phyloP scores from a whole-genome alignment of 2,329 filamentous ascomycete species.

The Diaporthe sp. region DNA sequence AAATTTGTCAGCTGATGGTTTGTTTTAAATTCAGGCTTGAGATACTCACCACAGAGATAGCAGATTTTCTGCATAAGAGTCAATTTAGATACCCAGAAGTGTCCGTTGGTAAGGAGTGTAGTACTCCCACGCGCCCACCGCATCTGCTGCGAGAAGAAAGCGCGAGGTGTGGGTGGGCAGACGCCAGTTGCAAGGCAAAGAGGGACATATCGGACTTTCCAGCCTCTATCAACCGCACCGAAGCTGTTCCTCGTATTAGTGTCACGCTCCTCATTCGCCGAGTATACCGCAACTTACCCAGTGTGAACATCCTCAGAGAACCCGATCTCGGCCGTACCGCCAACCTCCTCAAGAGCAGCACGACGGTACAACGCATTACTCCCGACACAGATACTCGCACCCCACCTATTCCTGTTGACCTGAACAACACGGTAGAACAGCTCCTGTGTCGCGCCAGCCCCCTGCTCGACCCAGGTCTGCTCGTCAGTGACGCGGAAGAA shows the following conservation, averaged over 20 bases:
- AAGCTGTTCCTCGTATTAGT: conserved; percentile 44
- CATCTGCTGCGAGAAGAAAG: conserved; percentile 59
- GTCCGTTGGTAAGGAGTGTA: conserved; percentile 54
- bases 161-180: conserved; percentile 56
- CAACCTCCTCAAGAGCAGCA: conserved; percentile 53
- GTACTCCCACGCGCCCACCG: conserved; percentile 57
- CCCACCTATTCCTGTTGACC: conserved; percentile 55
- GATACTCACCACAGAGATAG: conserved; percentile 53
- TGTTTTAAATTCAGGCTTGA: too few relatives aligned
- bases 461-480: conserved; percentile 59
- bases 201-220: conserved; percentile 57
- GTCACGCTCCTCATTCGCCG: not conserved
- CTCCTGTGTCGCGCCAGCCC: conserved; percentile 56
- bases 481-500: conserved; percentile 54
- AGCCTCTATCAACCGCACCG: conserved; percentile 55
- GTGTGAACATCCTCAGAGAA: conserved; percentile 60
- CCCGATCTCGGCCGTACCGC: conserved; percentile 56
- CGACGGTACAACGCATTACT: conserved; percentile 57
- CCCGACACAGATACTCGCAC: conserved; percentile 56
- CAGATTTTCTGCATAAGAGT: conserved; percentile 56
- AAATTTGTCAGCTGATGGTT: fast-evolving
- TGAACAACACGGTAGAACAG: conserved; percentile 58
- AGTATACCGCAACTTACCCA: conserved; percentile 45
- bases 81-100: conserved; percentile 55
- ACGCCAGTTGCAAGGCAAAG: conserved; percentile 57